Conservation (phyloP, 768 basidiomycete genomes). For the Termitomyces sp. region DNA sequence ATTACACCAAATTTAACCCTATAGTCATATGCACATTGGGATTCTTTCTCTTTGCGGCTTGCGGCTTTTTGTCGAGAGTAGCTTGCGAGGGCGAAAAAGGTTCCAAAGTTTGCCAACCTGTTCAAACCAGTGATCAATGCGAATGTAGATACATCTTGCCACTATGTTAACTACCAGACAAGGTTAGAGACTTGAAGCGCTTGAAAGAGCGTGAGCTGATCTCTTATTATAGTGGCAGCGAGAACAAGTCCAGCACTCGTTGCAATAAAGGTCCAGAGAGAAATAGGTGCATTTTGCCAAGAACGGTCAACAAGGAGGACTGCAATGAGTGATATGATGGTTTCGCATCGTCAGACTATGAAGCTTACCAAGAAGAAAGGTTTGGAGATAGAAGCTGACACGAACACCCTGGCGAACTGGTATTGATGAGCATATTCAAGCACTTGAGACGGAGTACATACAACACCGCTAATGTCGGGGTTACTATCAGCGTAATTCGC, state of each 20-base stretch:
- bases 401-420: slow-evolving; percentile 24
- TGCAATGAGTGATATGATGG: slow-evolving; percentile 3
- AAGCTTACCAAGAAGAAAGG: slow-evolving; percentile 19
- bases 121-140: neutral
- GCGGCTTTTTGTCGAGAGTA: slow-evolving; percentile 32
- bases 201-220: slow-evolving; percentile 31
- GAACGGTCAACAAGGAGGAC: slow-evolving; percentile 36
- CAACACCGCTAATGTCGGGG: slow-evolving; percentile 30
- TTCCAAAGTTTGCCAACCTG: slow-evolving; percentile 39
- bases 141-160: neutral
- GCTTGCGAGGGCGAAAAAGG: slow-evolving; percentile 32
- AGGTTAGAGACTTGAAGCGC: slow-evolving; percentile 35
- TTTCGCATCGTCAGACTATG: neutral
- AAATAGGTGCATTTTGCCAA: slow-evolving; percentile 31
- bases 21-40: slow-evolving; percentile 18
- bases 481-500: slow-evolving; percentile 18
- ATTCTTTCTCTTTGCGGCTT: slow-evolving; percentile 5
- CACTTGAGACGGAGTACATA: slow-evolving; percentile 4
- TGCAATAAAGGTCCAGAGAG: slow-evolving; percentile 38
- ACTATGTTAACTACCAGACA: slow-evolving; percentile 26
- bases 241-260: slow-evolving; percentile 34
- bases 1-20: slow-evolving; percentile 32
- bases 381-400: slow-evolving; percentile 25
- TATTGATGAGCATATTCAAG: neutral
- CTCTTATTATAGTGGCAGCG: slow-evolving; percentile 28